Evolutionary conservation across 768 basidiomycete species (phyloP), one percentile per base, ranked within the genome.

Genomic region (Pleurotus giganteus): DNA sequence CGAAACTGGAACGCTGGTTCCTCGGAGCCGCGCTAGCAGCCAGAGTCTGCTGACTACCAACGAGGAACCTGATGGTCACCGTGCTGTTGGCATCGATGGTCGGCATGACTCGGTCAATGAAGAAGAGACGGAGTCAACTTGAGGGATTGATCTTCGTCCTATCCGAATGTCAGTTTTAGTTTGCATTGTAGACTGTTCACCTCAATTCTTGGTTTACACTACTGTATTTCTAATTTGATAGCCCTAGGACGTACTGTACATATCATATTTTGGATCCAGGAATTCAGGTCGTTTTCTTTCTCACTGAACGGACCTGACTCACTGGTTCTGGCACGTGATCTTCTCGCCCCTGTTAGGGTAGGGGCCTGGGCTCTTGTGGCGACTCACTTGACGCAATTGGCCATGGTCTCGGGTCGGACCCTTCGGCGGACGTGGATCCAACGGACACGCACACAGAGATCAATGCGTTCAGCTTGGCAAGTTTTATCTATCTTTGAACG

Each of bases 1-100:
- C 0, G 88, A 90, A 73, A 85, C 81, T 37, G 85, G 86, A 12
- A 76, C 74, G 47, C 64, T 90, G 58, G 58, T 78, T 42, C 73
- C 76, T 19, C 65, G 82, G 55, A 79, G 78, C 63, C 74, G 76
- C 41, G 74, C 78, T 23, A 76, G 74, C 21, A 81, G 79, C 59
- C 73, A 74, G 59, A 75, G 71, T 47, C 60, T 77, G 15, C 57
- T 66, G 32, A 62, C 68, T 23, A 69, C 70, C 9, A 63, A 67
- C 44, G 69, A 74, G 29, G 64, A 64, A 42, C 66, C 69, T 43
- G 67, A 65, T 55, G 61, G n/a, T n/a, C n/a, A n/a, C n/a, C n/a
- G 60, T 46, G 63, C 32, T 15, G 49, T 37, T 37, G 49, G 19
- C 21, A 37, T 50, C 32, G 19, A 50, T 37, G 31, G 49, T 37